Conservation (phyloP, 2,329 filamentous ascomycete species). For the Annulohypoxylon truncatum region DNA sequence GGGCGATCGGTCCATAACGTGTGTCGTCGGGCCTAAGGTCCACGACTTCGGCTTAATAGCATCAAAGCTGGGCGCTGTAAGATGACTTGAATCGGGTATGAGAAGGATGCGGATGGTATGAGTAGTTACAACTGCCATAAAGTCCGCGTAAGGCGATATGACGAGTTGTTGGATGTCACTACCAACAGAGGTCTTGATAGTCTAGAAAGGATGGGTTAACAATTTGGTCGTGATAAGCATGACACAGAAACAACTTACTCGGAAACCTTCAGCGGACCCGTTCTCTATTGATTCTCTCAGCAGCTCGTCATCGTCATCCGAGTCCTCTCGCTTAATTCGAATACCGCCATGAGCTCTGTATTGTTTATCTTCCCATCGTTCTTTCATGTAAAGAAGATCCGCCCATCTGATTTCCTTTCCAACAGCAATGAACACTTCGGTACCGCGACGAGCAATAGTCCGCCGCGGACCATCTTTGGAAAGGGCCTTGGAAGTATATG, state of each 20-base stretch:
- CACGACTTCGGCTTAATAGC: constrained; percentile 86
- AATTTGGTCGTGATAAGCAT: background rate
- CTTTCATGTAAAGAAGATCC: constrained; percentile 84
- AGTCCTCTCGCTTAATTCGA: constrained; percentile 63
- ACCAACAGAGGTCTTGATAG: constrained; percentile 80
- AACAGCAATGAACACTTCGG: constrained; percentile 88
- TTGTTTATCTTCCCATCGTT: constrained; percentile 60
- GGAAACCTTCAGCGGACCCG: constrained; percentile 56
- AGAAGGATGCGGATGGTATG: constrained; percentile 90
- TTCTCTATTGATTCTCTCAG: constrained; percentile 46
- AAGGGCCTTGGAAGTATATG: constrained; percentile 57
- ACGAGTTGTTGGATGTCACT: constrained; percentile 86
- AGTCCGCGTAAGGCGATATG: constrained; percentile 84
- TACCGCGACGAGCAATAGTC: constrained; percentile 83
- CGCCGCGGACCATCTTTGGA: constrained; percentile 61
- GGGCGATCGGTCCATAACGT: constrained; percentile 86
- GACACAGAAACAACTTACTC: constrained; percentile 55
- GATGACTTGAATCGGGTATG: constrained; percentile 83
- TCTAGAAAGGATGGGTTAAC: constrained; percentile 57
- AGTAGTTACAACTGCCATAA: constrained; percentile 85
- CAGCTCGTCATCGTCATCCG: constrained; percentile 51
- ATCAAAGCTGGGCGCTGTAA: constrained; percentile 74
- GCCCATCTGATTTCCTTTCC: constrained; percentile 94
- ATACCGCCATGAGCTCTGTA: constrained; percentile 50
- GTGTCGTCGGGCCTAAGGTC: constrained; percentile 90